A percentile compares a stretch with the other conserved stretches of the same genome.
phyloP scores from a whole-genome alignment of 1,284 basidiomycete genomes.

The Neolentinus lepideus region DNA sequence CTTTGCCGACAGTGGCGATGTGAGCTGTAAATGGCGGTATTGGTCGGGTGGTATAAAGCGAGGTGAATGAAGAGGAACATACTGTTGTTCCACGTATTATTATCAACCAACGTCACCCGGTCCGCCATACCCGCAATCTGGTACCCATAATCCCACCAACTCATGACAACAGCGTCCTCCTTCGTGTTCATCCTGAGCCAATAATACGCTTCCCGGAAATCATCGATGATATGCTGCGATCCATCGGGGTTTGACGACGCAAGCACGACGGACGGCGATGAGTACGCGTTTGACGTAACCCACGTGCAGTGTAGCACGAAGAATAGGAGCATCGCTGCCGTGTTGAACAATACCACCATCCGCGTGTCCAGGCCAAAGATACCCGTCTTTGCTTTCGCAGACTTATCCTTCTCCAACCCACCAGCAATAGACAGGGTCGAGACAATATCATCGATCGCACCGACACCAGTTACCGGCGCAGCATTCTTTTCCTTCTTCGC shows the following conservation, averaged over 20 bases:
- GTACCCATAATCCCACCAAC: slow-evolving; percentile 99
- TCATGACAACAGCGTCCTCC: slow-evolving; percentile 91
- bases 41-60: background rate
- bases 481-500: slow-evolving; percentile 45
- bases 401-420: slow-evolving; percentile 18
- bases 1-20: slow-evolving; percentile 96
- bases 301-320: slow-evolving; percentile 97
- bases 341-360: slow-evolving; percentile 67
- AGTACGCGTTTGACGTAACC: slow-evolving; percentile 94
- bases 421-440: slow-evolving; percentile 31
- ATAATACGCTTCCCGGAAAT: slow-evolving; percentile 99
- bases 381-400: slow-evolving; percentile 35
- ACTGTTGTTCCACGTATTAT: slow-evolving; percentile 99
- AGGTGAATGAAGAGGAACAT: slow-evolving; percentile 21
- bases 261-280: slow-evolving; percentile 95
- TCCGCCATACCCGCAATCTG: slow-evolving; percentile 99
- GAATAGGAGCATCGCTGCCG: slow-evolving; percentile 77
- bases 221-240: slow-evolving; percentile 93
- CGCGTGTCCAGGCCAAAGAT: slow-evolving; percentile 87
- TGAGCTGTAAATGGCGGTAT: slow-evolving; percentile 46
- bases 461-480: slow-evolving; percentile 18
- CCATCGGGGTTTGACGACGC: slow-evolving; percentile 81
- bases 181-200: slow-evolving; percentile 97
- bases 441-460: slow-evolving; percentile 33
- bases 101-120: slow-evolving; percentile 94